These are phyloP conservation scores for Phycomyces blakesleeanus DNA, from an alignment of 192 early-diverging fungal genomes.

Conservation along the genomic window DNA sequence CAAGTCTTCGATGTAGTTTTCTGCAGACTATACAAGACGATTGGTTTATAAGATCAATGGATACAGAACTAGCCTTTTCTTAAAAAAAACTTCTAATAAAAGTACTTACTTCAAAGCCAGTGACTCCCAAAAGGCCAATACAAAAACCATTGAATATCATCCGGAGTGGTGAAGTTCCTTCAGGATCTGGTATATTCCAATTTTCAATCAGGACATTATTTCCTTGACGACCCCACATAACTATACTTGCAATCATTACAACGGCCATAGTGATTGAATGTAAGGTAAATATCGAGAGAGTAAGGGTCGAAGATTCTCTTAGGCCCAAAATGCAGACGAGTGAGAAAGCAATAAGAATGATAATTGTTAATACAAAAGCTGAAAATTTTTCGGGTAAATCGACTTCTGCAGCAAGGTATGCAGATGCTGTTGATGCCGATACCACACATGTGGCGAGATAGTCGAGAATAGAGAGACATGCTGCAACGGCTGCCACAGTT, in stretches of 20 bases:
- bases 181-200: slow-evolving; percentile 38
- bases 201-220: slow-evolving; percentile 40
- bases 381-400: slow-evolving; percentile 26
- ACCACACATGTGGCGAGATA: slow-evolving; percentile 53
- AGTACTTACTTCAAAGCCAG: slow-evolving; percentile 42
- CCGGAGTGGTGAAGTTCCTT: slow-evolving; percentile 18
- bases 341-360: slow-evolving; percentile 44
- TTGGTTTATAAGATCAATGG: no score
- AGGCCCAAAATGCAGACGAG: slow-evolving; percentile 45
- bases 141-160: slow-evolving; percentile 54
- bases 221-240: slow-evolving; percentile 39
- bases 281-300: slow-evolving; percentile 42
- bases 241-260: slow-evolving; percentile 39
- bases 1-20: slow-evolving; percentile 56
- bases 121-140: slow-evolving; percentile 50
- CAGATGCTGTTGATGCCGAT: slow-evolving; percentile 47
- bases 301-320: slow-evolving; percentile 46
- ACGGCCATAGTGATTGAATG: slow-evolving; percentile 43
- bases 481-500: slow-evolving; percentile 44
- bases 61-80: no score
- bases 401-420: slow-evolving; percentile 43
- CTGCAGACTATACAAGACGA: slow-evolving; percentile 31
- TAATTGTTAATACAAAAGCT: slow-evolving; percentile 41
- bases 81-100: neutral
- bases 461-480: slow-evolving; percentile 43